Evolutionary conservation across 495 filamentous ascomycete species (phyloP), one percentile per base, ranked within the genome.

Genomic region (Opeltia flavorubescens): DNA sequence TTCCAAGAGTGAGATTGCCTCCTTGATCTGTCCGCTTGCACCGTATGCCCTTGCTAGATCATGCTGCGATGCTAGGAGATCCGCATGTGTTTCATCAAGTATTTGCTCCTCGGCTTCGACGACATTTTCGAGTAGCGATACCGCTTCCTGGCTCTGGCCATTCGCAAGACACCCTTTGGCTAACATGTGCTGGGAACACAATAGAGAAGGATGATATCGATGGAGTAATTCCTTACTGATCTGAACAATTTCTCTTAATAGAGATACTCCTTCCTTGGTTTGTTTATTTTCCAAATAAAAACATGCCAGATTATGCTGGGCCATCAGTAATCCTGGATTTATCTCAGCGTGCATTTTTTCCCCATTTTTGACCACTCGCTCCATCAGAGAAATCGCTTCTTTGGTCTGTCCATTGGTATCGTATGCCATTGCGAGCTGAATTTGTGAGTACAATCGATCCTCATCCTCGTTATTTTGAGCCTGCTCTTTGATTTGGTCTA

Each of bases 1-100:
- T 13, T 34, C 31, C 2, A 34, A 17, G 4, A 34, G 11, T 3
- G 3, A 3, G 3, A 43, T 25, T 17, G 44, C 50, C 41, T 59
- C 29, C 34, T 60, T 45, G 12, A 54, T 52, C 31, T 55, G 60
- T 43, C 54, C 50, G 38, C 59, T 44, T 39, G 26, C 44, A 7
- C 9, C 18, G 51, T 65, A 67, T 51, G 60, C 57, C 17, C 33
- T 36, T 33, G 58, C 62, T 39, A 63, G 57, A n/a, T 30, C 40
- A 27, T 59, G 56, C 55, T 57, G 55, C 17, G 48, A 59, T 9
- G n/a, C 25, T 35, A 50, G 31, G 13, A 11, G 31, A 11, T 3
- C 13, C 3, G 3, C 4, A 34, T 34, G 3, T n/a, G 13, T 17
- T 13, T 34, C 11, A 3, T 3, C 9, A 4, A 34, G 31, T 3